Evolutionary conservation across 305 asterid genomes (phyloP), one percentile per base, ranked within the genome.

Genomic region (Ajuga reptans): DNA sequence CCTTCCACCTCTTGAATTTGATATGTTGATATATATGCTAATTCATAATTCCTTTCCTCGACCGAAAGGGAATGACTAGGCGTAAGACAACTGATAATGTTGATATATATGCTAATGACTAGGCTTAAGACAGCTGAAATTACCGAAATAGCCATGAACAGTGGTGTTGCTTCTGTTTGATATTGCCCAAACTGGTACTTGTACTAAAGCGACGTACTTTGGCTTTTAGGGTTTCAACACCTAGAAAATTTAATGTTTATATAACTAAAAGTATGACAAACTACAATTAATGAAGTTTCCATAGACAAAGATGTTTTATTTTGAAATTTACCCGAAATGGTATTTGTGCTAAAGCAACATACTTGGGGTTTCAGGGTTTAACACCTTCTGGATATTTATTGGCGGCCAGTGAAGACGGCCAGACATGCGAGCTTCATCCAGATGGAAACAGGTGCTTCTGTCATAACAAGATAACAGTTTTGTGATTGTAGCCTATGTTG

Each of bases 391-490:
- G 98, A 55, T 90, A 85, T 58, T 78, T 93, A 66, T 78, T 86
- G 74, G 99, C 95, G 64, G 77, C 74, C 41, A 60, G 87, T 42
- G 94, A 84, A 18, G 90, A 90, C 66, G 99, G 96, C 74, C 86
- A 82, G 71, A 79, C 68, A 56, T 89, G 85, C 21, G 97, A 93
- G 82, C 97, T 93, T 78, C 99, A 93, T 79, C 99, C 99, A 4
- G 97, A 93, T 80, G 96, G 99, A 63, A 93, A 90, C 81, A 93
- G 98, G 98, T 92, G 75, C 46, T 56, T 67, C 14, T 68, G 18
- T 70, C 42, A 37, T 11, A 12, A 64, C 31, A 31, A 46, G 27
- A 36, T 46, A 45, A 21, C 9, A 21, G 12, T 9, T 42, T 69
- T 50, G 11, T 24, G 36, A 71, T 46, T 59, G 54, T 33, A 39